phyloP scores from a whole-genome alignment of 331 rosid genomes.

The Acacia concinna region DNA sequence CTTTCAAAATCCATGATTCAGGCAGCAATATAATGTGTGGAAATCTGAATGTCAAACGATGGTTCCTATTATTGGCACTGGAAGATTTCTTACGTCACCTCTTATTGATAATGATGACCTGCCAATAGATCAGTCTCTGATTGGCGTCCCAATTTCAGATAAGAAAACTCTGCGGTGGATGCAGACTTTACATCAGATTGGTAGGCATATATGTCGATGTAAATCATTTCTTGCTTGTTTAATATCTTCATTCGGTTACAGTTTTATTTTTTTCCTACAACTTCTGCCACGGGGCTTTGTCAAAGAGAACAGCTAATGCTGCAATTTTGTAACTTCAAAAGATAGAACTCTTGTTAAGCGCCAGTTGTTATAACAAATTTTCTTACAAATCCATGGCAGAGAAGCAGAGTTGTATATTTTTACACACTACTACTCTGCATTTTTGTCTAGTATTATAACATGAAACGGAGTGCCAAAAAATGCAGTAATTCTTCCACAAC shows the following conservation, averaged over 20 bases:
- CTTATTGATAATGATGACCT: slow-evolving; percentile 54
- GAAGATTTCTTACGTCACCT: slow-evolving; percentile 67
- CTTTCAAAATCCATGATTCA: slow-evolving; percentile 37
- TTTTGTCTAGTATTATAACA: neutral
- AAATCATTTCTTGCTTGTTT: neutral
- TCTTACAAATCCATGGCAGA: slow-evolving; percentile 16
- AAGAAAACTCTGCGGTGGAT: slow-evolving; percentile 77
- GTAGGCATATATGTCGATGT: slow-evolving; percentile 45
- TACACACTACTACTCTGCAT: neutral
- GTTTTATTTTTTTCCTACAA: slow-evolving; percentile 10
- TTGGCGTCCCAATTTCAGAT: slow-evolving; percentile 45
- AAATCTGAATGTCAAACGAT: slow-evolving; percentile 85
- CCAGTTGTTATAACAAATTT: neutral
- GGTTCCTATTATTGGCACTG: slow-evolving; percentile 75
- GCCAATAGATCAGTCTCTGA: slow-evolving; percentile 47
- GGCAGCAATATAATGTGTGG: slow-evolving; percentile 75
- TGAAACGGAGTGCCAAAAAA: neutral
- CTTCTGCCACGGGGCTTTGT: slow-evolving; percentile 3
- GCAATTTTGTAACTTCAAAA: neutral
- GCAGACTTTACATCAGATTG: slow-evolving; percentile 80
- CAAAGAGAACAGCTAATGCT: slow-evolving; percentile 8
- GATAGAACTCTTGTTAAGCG: neutral
- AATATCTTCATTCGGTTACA: slow-evolving; percentile 5
- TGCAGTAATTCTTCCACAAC: neutral
- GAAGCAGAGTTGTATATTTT: slow-evolving; percentile 1